Evolutionary conservation across 1,139 yeast species (phyloP), one percentile per base, ranked within the genome.

Genomic region (Debaryomyces singareniensis): DNA sequence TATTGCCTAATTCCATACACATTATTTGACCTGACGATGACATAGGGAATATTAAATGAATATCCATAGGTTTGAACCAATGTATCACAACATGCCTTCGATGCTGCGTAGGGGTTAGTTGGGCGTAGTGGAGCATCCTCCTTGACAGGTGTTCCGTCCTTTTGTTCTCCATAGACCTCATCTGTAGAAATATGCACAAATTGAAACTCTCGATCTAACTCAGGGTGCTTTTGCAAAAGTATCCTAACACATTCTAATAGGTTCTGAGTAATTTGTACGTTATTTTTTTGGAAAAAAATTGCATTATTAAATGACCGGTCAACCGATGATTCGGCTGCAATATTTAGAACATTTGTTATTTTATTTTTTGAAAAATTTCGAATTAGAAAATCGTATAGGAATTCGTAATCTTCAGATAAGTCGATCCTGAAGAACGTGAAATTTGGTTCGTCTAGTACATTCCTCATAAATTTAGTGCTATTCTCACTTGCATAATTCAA

Each of bases 251-350:
- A 55, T 44, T 75, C 80, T 11, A 75, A 52, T 16, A 75, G 39
- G 22, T 64, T 68, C 38, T 71, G 77, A 0, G 78, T 68, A 7
- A 75, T 65, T 4, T 70, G 26, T 2, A 71, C 61, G 38, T 75
- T 75, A 31, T 73, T 71, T 13, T 40, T 37, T 11, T 75, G 63
- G 45, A 72, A 74, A 29, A 49, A 51, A n/a, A 56, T 33, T 1
- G 79, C 78, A 27, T 58, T 48, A 3, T 49, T 47, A 37, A 74
- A 75, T 9, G 78, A 72, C 27, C 57, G 57, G 43, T 75, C 81
- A 5, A 75, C 82, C 39, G 70, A 67, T 24, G 77, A 65, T 39
- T 74, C 77, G 4, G 81, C 82, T 0, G 82, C 82, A 41, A 74
- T 56, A 41, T 75, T 70, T 14, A 75, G 42, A 13, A 75, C 55